A percentile compares a stretch with the other conserved stretches of the same genome.
Conservation (phyloP, 2,329 filamentous ascomycete species). For the Sarocladium strictum region DNA sequence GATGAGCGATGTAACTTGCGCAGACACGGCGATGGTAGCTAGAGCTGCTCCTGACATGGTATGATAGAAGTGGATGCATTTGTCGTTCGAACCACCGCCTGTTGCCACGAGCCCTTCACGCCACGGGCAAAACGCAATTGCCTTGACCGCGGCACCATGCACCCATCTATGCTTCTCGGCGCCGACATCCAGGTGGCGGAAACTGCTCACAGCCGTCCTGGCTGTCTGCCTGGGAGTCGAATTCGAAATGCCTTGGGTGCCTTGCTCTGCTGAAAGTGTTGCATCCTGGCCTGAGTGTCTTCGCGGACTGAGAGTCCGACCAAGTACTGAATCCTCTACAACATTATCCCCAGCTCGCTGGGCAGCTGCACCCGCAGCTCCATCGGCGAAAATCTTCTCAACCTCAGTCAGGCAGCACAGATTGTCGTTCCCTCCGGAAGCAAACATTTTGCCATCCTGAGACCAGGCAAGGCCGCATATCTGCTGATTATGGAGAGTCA, state of each 20-base stretch:
- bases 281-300: not conserved
- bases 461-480: conserved; percentile 94
- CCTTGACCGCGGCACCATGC: conserved; percentile 88
- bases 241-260: not conserved
- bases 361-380: not conserved
- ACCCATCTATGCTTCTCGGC: conserved; percentile 65
- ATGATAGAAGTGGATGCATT: conserved; percentile 94
- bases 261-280: conserved; percentile 3
- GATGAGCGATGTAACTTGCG: conserved; percentile 87
- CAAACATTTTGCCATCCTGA: conserved; percentile 66
- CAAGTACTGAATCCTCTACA: not conserved
- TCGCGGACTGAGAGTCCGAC: not conserved
- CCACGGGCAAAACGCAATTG: conserved; percentile 96
- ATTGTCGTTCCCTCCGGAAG: conserved; percentile 91
- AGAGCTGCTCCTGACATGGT: conserved; percentile 75
- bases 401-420: conserved; percentile 75
- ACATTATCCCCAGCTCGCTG: conserved; percentile 3
- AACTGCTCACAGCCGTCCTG: conserved; percentile 24
- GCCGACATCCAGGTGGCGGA: conserved; percentile 45
- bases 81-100: conserved; percentile 89
- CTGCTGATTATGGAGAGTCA: conserved; percentile 78
- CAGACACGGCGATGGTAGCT: conserved; percentile 84
- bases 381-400: conserved; percentile 43
- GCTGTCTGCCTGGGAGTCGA: conserved; percentile 22
- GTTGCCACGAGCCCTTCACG: conserved; percentile 81